These are phyloP conservation scores for Arthrocladium fulminans DNA, from an alignment of 2,329 filamentous ascomycete species.

Conservation along the genomic window DNA sequence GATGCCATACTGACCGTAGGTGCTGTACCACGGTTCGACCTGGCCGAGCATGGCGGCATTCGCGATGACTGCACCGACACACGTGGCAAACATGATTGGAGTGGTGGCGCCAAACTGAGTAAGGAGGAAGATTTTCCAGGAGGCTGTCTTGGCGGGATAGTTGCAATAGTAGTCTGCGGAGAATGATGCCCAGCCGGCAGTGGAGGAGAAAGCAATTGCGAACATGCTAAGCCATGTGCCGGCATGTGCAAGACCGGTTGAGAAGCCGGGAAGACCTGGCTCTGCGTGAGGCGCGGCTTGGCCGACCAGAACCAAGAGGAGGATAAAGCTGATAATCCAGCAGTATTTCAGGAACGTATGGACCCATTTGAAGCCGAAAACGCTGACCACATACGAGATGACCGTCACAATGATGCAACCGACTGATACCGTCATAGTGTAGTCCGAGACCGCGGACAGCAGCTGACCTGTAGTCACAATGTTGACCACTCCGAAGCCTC, in stretches of 20 bases:
- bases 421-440: constrained; percentile 25
- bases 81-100: constrained; percentile 32
- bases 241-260: constrained; percentile 27
- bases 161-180: constrained; percentile 24
- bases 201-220: constrained; percentile 19
- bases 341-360: constrained; percentile 27
- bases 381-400: constrained; percentile 25
- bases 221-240: constrained; percentile 24
- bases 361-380: constrained; percentile 26
- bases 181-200: constrained; percentile 21
- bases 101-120: constrained; percentile 16
- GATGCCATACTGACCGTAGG: constrained; percentile 36
- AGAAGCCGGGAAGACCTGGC: constrained; percentile 26
- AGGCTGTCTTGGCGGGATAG: constrained; percentile 18
- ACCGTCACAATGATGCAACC: constrained; percentile 27
- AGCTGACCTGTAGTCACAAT: constrained; percentile 29
- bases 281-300: constrained; percentile 39
- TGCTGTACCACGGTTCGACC: constrained; percentile 28
- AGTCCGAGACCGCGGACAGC: constrained; percentile 29
- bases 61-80: constrained; percentile 36
- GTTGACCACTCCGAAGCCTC: constrained; percentile 27
- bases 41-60: constrained; percentile 31
- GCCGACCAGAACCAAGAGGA: constrained; percentile 40
- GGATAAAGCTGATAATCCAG: constrained; percentile 26
- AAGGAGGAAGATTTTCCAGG: constrained; percentile 19